These are phyloP conservation scores for Pseudogymnoascus sp. DNA, from an alignment of 2,329 filamentous ascomycete genomes.

Conservation along the genomic window DNA sequence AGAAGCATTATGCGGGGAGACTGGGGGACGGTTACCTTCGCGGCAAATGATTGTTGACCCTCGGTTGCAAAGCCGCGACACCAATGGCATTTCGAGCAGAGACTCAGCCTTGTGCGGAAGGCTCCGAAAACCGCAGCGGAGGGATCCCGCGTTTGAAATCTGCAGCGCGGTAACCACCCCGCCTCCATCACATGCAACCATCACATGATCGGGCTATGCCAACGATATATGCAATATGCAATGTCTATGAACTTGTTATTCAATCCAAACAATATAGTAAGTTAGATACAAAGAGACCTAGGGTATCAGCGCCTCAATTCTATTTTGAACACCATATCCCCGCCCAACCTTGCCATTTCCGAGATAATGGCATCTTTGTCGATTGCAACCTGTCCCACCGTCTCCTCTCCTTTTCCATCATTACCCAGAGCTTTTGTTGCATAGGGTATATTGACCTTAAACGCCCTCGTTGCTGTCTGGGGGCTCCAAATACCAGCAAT, in stretches of 20 bases:
- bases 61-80: neutral
- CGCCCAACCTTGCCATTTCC: slow-evolving; percentile 63
- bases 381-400: slow-evolving; percentile 45
- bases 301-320: slow-evolving; percentile 34
- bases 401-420: slow-evolving; percentile 30
- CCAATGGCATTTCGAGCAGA: neutral
- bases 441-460: slow-evolving; percentile 63
- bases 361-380: slow-evolving; percentile 60
- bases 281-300: slow-evolving; percentile 5
- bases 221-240: neutral
- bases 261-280: neutral
- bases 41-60: neutral
- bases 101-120: slow-evolving; percentile 2
- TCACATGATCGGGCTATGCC: neutral
- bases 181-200: neutral
- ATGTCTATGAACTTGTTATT: slow-evolving; percentile 3
- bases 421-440: slow-evolving; percentile 46
- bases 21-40: neutral
- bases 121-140: slow-evolving; percentile 4
- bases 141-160: neutral
- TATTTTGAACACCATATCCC: slow-evolving; percentile 58
- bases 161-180: neutral
- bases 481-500: slow-evolving; percentile 62
- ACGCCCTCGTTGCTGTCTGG: slow-evolving; percentile 38
- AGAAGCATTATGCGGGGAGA: slow-evolving; percentile 3